Evolutionary conservation across 148 eudicot genomes (phyloP).

Genomic region (Nyssa sinensis): DNA sequence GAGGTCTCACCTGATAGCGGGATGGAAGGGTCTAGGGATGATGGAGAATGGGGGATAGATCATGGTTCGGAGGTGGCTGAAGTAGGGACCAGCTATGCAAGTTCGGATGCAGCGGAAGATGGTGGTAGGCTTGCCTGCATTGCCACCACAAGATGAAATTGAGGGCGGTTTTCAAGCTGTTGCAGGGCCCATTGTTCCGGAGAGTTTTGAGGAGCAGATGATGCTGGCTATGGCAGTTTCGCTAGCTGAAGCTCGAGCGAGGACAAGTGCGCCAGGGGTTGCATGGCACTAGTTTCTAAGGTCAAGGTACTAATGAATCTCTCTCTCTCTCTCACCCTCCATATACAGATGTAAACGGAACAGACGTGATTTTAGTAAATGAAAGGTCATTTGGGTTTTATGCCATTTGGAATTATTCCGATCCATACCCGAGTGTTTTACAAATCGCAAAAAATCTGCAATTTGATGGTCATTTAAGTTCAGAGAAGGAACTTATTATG

Average conservation of each 20-base stretch:
- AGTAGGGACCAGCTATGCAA: constrained; percentile 46
- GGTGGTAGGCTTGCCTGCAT: constrained; percentile 6
- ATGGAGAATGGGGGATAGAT: constrained; percentile 49
- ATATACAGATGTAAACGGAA: constrained; percentile 36
- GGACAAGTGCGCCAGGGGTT: constrained; percentile 58
- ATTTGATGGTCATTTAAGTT: too few relatives aligned
- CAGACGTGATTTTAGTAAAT: constrained; percentile 16
- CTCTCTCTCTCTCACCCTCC: constrained; percentile 13
- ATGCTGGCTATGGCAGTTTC: constrained; percentile 99
- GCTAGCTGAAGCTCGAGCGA: constrained; percentile 75
- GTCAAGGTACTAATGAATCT: constrained; percentile 8
- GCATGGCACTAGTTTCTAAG: constrained; percentile 62
- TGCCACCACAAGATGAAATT: constrained; percentile 32
- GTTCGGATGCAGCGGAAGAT: constrained; percentile 45
- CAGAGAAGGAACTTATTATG: too few relatives aligned
- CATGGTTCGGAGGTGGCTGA: constrained; percentile 47
- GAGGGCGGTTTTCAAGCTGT: constrained; percentile 32
- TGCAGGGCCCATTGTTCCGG: constrained; percentile 54
- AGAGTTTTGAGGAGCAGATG: constrained; percentile 95
- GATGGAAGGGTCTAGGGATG: constrained; percentile 20
- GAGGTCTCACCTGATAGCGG: constrained; percentile 22
- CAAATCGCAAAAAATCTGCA: too few relatives aligned
- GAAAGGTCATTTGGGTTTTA: constrained; percentile 11
- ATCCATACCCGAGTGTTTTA: too few relatives aligned
- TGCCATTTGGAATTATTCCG: constrained; percentile 1